phyloP scores from a whole-genome alignment of 352 stramenopile species.

The Ophiocytium majus region DNA sequence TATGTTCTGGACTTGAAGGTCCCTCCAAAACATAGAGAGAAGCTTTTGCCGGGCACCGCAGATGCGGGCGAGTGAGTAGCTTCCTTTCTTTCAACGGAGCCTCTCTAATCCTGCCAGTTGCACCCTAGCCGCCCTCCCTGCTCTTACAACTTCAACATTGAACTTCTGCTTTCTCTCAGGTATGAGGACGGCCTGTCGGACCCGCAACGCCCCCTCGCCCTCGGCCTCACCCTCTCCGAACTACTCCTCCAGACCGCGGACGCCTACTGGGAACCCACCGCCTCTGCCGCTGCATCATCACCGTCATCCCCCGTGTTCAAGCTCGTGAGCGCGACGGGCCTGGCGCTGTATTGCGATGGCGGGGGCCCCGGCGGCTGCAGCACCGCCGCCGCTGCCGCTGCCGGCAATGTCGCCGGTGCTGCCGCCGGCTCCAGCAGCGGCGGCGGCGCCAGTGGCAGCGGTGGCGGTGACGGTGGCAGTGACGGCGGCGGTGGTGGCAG shows the following conservation, averaged over 20 bases:
- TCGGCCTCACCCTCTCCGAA: constrained; percentile 25
- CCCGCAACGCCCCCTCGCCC: constrained; percentile 23
- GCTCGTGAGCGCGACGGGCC: constrained; percentile 32
- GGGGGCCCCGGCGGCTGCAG: neutral
- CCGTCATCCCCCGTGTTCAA: constrained; percentile 29
- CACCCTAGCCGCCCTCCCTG: too few relatives aligned
- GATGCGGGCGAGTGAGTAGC: too few relatives aligned
- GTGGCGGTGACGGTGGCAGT: neutral
- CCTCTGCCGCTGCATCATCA: neutral
- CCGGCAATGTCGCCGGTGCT: too few relatives aligned
- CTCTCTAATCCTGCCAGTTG: too few relatives aligned
- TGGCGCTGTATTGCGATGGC: constrained; percentile 40
- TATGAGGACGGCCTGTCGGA: constrained; percentile 28
- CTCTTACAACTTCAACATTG: too few relatives aligned
- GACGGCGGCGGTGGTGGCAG: neutral
- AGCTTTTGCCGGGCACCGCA: too few relatives aligned
- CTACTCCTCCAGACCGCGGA: constrained; percentile 36
- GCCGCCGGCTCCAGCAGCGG: too few relatives aligned
- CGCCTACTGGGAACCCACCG: constrained; percentile 27
- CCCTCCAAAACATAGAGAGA: too few relatives aligned
- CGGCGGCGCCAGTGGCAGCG: neutral
- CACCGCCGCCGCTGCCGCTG: neutral
- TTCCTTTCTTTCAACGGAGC: too few relatives aligned
- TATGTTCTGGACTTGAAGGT: too few relatives aligned
- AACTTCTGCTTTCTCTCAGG: too few relatives aligned